Percentiles rank a stretch among this genome's conserved stretches.
These are phyloP conservation scores for Aspergillus floridensis DNA, from an alignment of 2,329 filamentous ascomycete genomes.

Conservation along the genomic window DNA sequence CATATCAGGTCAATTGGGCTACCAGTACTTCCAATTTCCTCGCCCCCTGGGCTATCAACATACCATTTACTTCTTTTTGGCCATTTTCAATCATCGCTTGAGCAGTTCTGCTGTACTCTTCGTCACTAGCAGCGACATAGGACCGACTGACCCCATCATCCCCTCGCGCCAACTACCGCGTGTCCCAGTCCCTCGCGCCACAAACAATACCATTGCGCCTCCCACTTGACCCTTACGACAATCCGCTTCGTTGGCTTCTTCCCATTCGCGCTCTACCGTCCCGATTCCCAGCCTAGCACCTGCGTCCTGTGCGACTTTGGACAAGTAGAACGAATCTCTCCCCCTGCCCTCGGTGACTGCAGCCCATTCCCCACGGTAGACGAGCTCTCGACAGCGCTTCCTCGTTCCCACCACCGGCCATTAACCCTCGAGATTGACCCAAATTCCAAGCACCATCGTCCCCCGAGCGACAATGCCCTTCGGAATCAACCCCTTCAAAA, in stretches of 20 bases:
- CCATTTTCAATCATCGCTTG: conserved; percentile 7
- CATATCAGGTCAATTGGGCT: conserved; percentile 8
- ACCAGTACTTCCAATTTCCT: conserved; percentile 3
- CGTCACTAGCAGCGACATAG: conserved; percentile 10
- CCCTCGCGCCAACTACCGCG: not conserved
- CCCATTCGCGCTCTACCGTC: not conserved
- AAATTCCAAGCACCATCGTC: not conserved
- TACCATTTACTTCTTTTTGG: conserved; percentile 13
- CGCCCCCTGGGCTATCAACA: conserved; percentile 8
- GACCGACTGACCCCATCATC: not conserved
- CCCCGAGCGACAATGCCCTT: conserved; percentile 30
- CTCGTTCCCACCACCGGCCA: not conserved
- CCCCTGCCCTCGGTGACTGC: not conserved
- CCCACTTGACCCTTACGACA: conserved; percentile 9
- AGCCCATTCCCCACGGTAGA: not conserved
- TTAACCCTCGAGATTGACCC: not conserved
- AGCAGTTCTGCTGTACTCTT: conserved; percentile 11
- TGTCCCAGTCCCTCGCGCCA: not conserved
- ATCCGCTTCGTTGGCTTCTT: not conserved
- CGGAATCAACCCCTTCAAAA: conserved; percentile 50
- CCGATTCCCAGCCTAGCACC: not conserved
- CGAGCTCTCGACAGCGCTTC: not conserved
- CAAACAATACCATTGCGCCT: conserved; percentile 6
- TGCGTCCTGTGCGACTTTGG: not conserved
- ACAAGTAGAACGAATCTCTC: not conserved